A percentile compares a stretch with the other conserved stretches of the same genome.
These are phyloP conservation scores for Melampsora larici-populina DNA, from an alignment of 1,284 basidiomycete genomes.

Conservation along the genomic window DNA sequence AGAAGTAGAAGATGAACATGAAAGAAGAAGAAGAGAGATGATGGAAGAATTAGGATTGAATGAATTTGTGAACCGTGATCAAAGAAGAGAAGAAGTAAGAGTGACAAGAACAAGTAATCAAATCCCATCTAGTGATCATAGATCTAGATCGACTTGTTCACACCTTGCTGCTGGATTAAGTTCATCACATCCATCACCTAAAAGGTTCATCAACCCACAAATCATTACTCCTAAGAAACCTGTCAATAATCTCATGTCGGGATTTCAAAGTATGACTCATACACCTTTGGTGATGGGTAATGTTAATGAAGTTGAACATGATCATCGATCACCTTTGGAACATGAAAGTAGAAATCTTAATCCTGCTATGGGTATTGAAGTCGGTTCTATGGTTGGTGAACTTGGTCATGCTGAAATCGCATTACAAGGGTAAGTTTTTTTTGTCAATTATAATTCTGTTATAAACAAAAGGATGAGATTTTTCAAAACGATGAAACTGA, in stretches of 20 bases:
- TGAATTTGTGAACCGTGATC: neutral
- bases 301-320: too few species aligned
- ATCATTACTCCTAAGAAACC: too few species aligned
- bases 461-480: too few species aligned
- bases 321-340: too few species aligned
- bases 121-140: neutral
- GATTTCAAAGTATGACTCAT: too few species aligned
- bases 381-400: neutral
- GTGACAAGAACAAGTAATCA: neutral
- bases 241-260: too few species aligned
- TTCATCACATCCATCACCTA: too few species aligned
- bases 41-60: conserved; percentile 4
- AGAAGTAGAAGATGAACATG: conserved; percentile 31
- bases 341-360: neutral
- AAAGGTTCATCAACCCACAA: too few species aligned
- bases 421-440: conserved; percentile 25
- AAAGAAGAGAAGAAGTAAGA: neutral
- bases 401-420: conserved; percentile 36
- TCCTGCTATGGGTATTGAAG: neutral
- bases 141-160: neutral
- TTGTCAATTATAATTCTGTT: neutral
- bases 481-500: neutral
- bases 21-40: conserved; percentile 24
- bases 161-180: too few species aligned
- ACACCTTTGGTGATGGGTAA: too few species aligned